phyloP scores from a whole-genome alignment of 306 rosid species.

The Datisca glomerata region DNA sequence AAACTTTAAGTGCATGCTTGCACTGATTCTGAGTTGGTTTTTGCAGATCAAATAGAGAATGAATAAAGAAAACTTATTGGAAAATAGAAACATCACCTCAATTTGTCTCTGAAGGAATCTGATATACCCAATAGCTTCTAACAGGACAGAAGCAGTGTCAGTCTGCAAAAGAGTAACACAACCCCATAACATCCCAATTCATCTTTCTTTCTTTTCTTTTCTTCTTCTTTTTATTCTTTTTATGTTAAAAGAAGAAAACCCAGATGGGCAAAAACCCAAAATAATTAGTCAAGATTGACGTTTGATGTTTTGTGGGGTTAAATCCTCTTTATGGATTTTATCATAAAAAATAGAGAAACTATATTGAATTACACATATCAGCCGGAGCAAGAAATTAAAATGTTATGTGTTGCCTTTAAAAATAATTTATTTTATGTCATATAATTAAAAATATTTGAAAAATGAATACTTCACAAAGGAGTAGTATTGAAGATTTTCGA shows the following conservation, averaged over 20 bases:
- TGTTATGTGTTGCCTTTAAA: no score
- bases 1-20: slow-evolving; percentile 42
- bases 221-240: background rate
- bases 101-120: slow-evolving; percentile 82
- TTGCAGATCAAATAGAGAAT: slow-evolving; percentile 4
- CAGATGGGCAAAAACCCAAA: background rate
- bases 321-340: no score
- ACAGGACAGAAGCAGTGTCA: slow-evolving; percentile 89
- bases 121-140: slow-evolving; percentile 76
- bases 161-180: slow-evolving; percentile 67
- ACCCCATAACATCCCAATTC: background rate
- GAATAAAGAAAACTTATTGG: slow-evolving; percentile 3
- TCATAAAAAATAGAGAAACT: no score
- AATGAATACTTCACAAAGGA: no score
- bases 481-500: no score
- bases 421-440: no score
- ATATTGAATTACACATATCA: no score
- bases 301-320: no score
- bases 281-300: no score
- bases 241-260: background rate
- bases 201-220: no score
- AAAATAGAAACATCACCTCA: slow-evolving; percentile 51
- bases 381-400: no score
- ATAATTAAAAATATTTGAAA: no score
- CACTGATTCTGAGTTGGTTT: slow-evolving; percentile 20